A percentile compares a stretch with the other conserved stretches of the same genome.
phyloP scores from a whole-genome alignment of 768 basidiomycete genomes.

The Tricholoma bakamatsutake region DNA sequence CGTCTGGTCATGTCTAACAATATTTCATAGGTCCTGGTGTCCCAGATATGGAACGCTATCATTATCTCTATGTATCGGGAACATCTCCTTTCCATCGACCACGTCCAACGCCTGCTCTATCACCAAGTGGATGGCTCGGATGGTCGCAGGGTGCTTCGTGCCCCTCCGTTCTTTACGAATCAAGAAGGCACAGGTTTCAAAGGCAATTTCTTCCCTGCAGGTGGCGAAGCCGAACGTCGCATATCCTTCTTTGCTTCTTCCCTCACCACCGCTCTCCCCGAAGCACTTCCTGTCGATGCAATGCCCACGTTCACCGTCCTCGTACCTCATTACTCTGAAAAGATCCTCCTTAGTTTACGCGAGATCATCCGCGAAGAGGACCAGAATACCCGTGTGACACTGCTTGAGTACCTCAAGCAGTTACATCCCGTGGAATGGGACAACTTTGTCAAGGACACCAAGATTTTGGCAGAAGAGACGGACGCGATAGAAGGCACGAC shows the following conservation, averaged over 20 bases:
- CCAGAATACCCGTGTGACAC: slow-evolving; percentile 91
- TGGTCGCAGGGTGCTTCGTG: slow-evolving; percentile 87
- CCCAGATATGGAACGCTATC: slow-evolving; percentile 98
- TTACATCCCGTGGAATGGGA: slow-evolving; percentile 99
- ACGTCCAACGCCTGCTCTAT: slow-evolving; percentile 95
- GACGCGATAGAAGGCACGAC: slow-evolving; percentile 50
- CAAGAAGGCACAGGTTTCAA: slow-evolving; percentile 70
- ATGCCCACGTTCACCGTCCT: slow-evolving; percentile 99
- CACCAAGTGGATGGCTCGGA: slow-evolving; percentile 92
- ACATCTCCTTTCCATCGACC: slow-evolving; percentile 94
- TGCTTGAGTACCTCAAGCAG: slow-evolving; percentile 97
- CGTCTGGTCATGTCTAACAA: background rate
- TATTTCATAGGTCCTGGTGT: slow-evolving; percentile 70
- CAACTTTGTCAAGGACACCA: slow-evolving; percentile 99
- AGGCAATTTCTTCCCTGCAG: slow-evolving; percentile 86
- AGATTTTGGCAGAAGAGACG: slow-evolving; percentile 93
- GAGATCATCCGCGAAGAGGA: slow-evolving; percentile 99
- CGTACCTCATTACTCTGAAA: slow-evolving; percentile 98
- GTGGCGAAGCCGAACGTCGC: slow-evolving; percentile 94
- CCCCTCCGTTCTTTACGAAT: slow-evolving; percentile 97
- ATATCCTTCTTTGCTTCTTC: slow-evolving; percentile 99
- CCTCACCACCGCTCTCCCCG: slow-evolving; percentile 90
- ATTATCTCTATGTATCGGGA: slow-evolving; percentile 99
- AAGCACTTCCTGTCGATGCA: slow-evolving; percentile 92
- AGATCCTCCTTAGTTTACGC: slow-evolving; percentile 91